phyloP scores from a whole-genome alignment of 306 rosid species.

The Phaseolus lunatus region DNA sequence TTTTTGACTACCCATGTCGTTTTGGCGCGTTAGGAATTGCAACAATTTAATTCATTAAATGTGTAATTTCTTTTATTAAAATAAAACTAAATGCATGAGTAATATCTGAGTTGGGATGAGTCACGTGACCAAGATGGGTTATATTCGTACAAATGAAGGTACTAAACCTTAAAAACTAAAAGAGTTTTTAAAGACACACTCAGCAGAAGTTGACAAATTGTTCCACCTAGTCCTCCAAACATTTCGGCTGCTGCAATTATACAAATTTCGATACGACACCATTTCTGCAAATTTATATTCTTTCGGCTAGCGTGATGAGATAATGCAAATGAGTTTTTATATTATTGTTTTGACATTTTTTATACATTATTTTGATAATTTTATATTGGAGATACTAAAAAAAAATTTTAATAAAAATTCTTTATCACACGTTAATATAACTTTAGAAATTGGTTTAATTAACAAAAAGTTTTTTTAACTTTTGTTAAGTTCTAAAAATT shows the following conservation, averaged over 20 bases:
- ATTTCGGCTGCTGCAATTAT: constrained; percentile 22
- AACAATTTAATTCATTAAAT: not conserved
- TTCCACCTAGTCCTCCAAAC: not conserved
- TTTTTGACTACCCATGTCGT: constrained; percentile 20
- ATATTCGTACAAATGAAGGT: constrained; percentile 41
- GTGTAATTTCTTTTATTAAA: not conserved
- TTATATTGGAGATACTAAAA: no score
- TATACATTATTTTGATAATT: no score
- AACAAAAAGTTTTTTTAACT: no score
- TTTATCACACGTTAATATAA: no score
- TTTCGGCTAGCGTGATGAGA: no score
- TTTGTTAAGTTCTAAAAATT: no score
- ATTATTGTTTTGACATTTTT: no score
- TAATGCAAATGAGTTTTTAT: no score
- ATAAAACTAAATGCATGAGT: not conserved
- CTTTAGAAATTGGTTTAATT: no score
- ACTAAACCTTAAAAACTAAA: not conserved
- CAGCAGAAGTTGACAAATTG: not conserved
- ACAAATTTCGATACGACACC: not conserved
- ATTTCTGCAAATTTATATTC: not conserved
- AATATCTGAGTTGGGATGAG: constrained; percentile 31
- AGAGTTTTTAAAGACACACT: not conserved
- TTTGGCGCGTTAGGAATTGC: not conserved
- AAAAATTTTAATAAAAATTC: no score
- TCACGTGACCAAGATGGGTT: constrained; percentile 48